phyloP scores from a whole-genome alignment of 495 filamentous ascomycete species.

The Hyaloscypha variabilis region DNA sequence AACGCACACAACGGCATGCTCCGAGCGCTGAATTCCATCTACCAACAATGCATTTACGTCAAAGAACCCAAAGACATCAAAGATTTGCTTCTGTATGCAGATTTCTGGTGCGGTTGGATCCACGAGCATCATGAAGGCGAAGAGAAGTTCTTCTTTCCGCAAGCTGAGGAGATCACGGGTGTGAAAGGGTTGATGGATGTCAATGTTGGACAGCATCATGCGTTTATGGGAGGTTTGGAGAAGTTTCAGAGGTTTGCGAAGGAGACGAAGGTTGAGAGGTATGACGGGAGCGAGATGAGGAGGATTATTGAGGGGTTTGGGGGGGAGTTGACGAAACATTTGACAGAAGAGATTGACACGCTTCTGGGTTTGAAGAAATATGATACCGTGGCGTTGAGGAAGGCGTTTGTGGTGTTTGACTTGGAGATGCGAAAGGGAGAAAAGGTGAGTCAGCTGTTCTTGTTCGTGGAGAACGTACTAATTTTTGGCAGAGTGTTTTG shows the following conservation, averaged over 20 bases:
- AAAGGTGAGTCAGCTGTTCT: neutral
- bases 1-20: slow-evolving; percentile 49
- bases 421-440: slow-evolving; percentile 7
- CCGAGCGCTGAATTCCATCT: slow-evolving; percentile 49
- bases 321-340: slow-evolving; percentile 36
- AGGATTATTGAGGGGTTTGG: slow-evolving; percentile 43
- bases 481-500: slow-evolving; percentile 1
- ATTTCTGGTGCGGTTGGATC: slow-evolving; percentile 34
- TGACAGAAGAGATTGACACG: slow-evolving; percentile 42
- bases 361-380: slow-evolving; percentile 30
- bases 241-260: neutral
- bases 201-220: slow-evolving; percentile 30
- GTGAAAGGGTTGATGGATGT: slow-evolving; percentile 26
- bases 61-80: slow-evolving; percentile 24
- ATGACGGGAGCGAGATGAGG: slow-evolving; percentile 34
- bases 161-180: slow-evolving; percentile 33
- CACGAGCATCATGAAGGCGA: slow-evolving; percentile 31
- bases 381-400: slow-evolving; percentile 7
- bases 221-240: slow-evolving; percentile 37
- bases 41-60: slow-evolving; percentile 45
- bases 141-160: slow-evolving; percentile 36
- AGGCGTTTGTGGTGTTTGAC: slow-evolving; percentile 1
- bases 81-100: slow-evolving; percentile 43
- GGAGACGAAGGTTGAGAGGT: slow-evolving; percentile 16
- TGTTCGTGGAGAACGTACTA: neutral